A percentile compares a stretch with the other conserved stretches of the same genome.
Conservation (phyloP, 768 basidiomycete species). For the Infundibulicybe gibba region DNA sequence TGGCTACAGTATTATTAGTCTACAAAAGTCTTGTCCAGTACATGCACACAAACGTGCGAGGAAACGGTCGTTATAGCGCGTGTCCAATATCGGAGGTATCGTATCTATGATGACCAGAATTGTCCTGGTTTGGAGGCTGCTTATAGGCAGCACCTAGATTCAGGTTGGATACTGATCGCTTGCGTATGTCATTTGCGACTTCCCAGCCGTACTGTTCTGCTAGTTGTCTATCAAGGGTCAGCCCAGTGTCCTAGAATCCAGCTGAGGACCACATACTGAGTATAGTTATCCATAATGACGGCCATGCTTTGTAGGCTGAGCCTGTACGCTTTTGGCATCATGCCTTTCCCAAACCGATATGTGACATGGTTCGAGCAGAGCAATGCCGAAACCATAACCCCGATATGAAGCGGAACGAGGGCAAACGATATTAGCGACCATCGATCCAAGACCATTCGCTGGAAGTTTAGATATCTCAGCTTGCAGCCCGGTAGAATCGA, state of each 20-base stretch:
- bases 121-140: too few relatives aligned
- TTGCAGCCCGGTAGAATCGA: constrained; percentile 75
- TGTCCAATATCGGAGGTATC: too few relatives aligned
- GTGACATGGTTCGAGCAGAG: constrained; percentile 82
- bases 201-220: constrained; percentile 64
- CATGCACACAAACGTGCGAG: too few relatives aligned
- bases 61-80: too few relatives aligned
- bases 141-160: too few relatives aligned
- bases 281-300: constrained; percentile 81
- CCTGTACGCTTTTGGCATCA: constrained; percentile 83
- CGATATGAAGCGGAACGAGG: constrained; percentile 64
- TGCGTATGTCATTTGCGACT: constrained; percentile 50
- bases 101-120: too few relatives aligned
- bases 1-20: too few relatives aligned
- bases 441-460: constrained; percentile 46
- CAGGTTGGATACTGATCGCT: constrained; percentile 46
- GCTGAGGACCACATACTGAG: constrained; percentile 42
- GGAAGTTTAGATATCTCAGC: constrained; percentile 50
- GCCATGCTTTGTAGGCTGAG: constrained; percentile 69
- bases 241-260: not conserved
- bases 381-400: constrained; percentile 58
- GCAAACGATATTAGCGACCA: constrained; percentile 68
- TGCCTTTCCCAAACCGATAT: constrained; percentile 83
- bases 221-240: constrained; percentile 42
- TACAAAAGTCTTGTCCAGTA: too few relatives aligned